Evolutionary conservation across 1,284 basidiomycete genomes (phyloP), one percentile per base, ranked within the genome.

Genomic region (Xerocomus minutiporus): DNA sequence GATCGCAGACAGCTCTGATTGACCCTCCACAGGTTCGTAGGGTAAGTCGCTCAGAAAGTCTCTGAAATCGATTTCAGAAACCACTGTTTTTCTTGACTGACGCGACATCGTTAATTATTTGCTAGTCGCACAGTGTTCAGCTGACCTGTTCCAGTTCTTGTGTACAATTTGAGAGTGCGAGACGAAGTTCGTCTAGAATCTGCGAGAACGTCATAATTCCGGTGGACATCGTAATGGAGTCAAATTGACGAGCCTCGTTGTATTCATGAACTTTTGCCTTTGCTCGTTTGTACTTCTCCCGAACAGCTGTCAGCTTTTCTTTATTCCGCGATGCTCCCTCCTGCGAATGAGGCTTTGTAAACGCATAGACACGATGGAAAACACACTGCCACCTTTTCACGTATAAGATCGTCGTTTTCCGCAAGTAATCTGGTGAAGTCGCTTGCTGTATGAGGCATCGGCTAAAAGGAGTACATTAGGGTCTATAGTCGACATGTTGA

Each of bases 141-240:
- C 48, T 46, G 12, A 61, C 59, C 53, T 66, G 63, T 35, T 63
- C 67, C 23, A 64, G 53, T 51, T 66, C 62, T 46, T 55, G 39
- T 35, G 42, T 45, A 46, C 50, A 55, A 8, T 48, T 51, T 3
- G 34, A 40, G 46, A 69, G 58, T 11, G 55, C 47, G 15, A n/a
- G 45, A 35, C 54, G 55, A 46, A 68, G 52, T 25, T 58, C 58
- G 1, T 57, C 44, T 48, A 64, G 29, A 32, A 57, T 38, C 67
- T 69, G 49, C 42, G 39, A 23, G 5, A 44, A 6, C 15, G 45
- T 62, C 41, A 55, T 20, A 15, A 42, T 28, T 46, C 46, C 15
- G 8, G 31, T 48, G 11, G 11, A 38, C 15, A 13, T 12, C 13
- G 17, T 31, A 31, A 31, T 3, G 8, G 6, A n/a, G 48, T 13